These are phyloP conservation scores for Morella rubra DNA, from an alignment of 306 rosid genomes.

Conservation along the genomic window DNA sequence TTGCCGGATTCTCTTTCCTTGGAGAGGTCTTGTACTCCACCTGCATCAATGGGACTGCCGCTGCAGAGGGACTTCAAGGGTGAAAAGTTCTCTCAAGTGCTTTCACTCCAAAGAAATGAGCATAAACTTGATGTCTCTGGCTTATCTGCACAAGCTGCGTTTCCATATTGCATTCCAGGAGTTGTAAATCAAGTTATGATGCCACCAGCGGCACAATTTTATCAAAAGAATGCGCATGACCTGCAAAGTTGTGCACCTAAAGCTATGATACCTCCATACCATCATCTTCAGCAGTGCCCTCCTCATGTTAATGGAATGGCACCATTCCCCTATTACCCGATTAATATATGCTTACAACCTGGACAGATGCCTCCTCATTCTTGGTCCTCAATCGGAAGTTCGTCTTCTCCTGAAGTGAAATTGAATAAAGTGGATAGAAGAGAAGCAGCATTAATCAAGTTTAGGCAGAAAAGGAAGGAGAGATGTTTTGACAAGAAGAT, in stretches of 20 bases:
- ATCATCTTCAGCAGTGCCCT: conserved; percentile 68
- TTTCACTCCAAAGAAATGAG: conserved; percentile 51
- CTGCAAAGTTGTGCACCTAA: conserved; percentile 57
- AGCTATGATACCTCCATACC: conserved; percentile 63
- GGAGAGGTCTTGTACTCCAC: conserved; percentile 85
- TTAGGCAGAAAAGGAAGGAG: conserved; percentile 94
- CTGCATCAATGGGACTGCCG: conserved; percentile 55
- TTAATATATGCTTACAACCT: conserved; percentile 63
- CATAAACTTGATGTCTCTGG: conserved; percentile 46
- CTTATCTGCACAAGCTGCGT: conserved; percentile 55
- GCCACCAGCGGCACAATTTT: conserved; percentile 60
- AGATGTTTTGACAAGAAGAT: conserved; percentile 96
- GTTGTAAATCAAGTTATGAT: conserved; percentile 67
- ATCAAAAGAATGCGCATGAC: conserved; percentile 73
- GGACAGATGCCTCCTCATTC: conserved; percentile 71
- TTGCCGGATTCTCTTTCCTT: conserved; percentile 73
- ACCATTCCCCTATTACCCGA: conserved; percentile 72
- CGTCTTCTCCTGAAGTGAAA: conserved; percentile 58
- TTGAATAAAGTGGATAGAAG: conserved; percentile 77
- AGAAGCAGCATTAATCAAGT: conserved; percentile 94
- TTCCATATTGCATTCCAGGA: conserved; percentile 74
- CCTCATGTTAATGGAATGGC: conserved; percentile 70
- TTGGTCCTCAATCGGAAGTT: conserved; percentile 70
- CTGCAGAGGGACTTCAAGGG: conserved; percentile 48
- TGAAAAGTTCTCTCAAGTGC: conserved; percentile 45